Percentiles rank a stretch among this genome's conserved stretches.
Evolutionary conservation across 768 basidiomycete species (phyloP).

Genomic region (Collybiopsis luxurians): DNA sequence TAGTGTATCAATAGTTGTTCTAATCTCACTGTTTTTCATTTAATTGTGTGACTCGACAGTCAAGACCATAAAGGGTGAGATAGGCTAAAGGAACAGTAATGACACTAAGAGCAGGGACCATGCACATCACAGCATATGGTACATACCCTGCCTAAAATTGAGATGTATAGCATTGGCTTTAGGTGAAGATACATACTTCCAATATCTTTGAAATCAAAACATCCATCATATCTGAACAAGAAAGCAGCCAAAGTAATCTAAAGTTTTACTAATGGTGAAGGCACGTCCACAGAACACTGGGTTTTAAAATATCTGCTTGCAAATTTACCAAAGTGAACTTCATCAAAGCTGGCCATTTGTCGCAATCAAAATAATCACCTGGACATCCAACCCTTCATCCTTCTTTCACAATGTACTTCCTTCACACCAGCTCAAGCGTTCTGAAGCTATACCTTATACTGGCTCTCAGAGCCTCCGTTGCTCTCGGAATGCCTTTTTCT

Average conservation of each 20-base stretch:
- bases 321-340: conserved; percentile 98
- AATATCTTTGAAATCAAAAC: conserved; percentile 98
- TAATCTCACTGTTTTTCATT: no score
- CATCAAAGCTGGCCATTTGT: conserved; percentile 99
- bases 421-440: no score
- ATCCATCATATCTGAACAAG: conserved; percentile 85
- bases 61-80: conserved; percentile 89
- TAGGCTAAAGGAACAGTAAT: conserved; percentile 89
- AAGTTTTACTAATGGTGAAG: conserved; percentile 94
- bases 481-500: no score
- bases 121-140: conserved; percentile 96
- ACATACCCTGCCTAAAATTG: conserved; percentile 55
- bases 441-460: no score
- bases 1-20: no score
- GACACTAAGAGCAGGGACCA: conserved; percentile 90
- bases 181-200: conserved; percentile 62
- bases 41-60: conserved; percentile 87
- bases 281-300: conserved; percentile 91
- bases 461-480: no score
- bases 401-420: no score
- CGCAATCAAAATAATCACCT: no score
- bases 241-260: conserved; percentile 91
- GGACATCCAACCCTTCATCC: no score
- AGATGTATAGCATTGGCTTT: not conserved
- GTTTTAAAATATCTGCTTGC: conserved; percentile 92